phyloP scores from a whole-genome alignment of 1,139 yeast genomes.

The Candida tetrigidarum region DNA sequence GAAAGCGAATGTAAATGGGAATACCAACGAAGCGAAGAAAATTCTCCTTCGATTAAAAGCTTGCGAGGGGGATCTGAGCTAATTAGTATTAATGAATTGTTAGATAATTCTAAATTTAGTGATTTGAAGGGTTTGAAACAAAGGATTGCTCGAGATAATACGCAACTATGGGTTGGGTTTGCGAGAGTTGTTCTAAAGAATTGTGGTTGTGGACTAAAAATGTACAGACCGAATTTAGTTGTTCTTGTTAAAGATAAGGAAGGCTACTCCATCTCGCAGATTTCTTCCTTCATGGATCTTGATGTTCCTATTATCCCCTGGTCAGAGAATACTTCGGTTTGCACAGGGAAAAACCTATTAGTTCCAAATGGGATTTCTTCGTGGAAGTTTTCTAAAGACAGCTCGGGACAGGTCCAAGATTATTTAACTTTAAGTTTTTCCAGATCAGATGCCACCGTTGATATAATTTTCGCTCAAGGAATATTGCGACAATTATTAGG shows the following conservation, averaged over 20 bases:
- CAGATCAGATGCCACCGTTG: conserved; percentile 37
- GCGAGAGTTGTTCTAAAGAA: conserved; percentile 36
- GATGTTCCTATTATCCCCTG: conserved; percentile 35
- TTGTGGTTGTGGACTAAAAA: conserved; percentile 40
- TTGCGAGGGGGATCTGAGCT: conserved; percentile 43
- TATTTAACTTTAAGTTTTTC: conserved; percentile 36
- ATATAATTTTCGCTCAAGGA: conserved; percentile 34
- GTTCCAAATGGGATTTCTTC: conserved; percentile 41
- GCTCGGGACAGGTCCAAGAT: conserved; percentile 25
- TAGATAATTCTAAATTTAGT: conserved; percentile 15
- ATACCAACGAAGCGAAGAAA: conserved; percentile 8
- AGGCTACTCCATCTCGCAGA: conserved; percentile 29
- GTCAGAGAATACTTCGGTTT: conserved; percentile 28
- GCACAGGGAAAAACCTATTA: conserved; percentile 29
- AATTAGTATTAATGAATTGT: conserved; percentile 26
- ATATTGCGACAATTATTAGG: background rate
- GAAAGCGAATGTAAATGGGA: conserved; percentile 18
- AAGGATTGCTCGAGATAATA: conserved; percentile 19
- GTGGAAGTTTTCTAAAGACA: conserved; percentile 24
- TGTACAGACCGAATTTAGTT: conserved; percentile 40
- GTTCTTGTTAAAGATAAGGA: conserved; percentile 25
- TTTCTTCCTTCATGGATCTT: conserved; percentile 39
- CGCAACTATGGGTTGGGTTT: conserved; percentile 40
- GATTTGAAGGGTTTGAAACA: conserved; percentile 12
- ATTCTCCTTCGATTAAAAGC: conserved; percentile 27